phyloP scores from a whole-genome alignment of 129 eudicot species.

The Silybum marianum region DNA sequence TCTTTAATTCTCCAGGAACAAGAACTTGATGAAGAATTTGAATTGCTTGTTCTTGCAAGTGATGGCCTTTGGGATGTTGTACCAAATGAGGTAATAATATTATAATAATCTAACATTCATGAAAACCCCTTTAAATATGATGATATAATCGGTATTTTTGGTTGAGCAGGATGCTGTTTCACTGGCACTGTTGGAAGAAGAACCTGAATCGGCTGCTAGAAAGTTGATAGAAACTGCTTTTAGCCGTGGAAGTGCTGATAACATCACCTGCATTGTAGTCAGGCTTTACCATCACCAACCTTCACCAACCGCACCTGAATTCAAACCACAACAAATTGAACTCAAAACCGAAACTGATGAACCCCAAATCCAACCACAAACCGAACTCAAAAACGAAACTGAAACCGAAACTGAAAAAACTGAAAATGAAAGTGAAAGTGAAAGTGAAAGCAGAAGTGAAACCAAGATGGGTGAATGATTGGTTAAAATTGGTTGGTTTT shows the following conservation, averaged over 20 bases:
- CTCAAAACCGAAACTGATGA: background rate
- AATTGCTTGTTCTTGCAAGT: slow-evolving; percentile 85
- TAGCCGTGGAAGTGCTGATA: slow-evolving; percentile 84
- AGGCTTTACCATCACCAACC: slow-evolving; percentile 51
- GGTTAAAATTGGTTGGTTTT: slow-evolving; percentile 18
- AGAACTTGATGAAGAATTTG: slow-evolving; percentile 68
- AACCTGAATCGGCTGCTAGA: slow-evolving; percentile 72
- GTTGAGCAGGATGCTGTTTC: slow-evolving; percentile 74
- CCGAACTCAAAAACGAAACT: background rate
- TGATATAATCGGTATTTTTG: background rate
- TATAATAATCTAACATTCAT: background rate
- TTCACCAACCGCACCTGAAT: slow-evolving; percentile 23
- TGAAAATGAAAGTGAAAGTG: background rate
- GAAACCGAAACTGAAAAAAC: background rate
- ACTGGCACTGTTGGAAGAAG: slow-evolving; percentile 74
- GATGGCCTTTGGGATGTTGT: slow-evolving; percentile 95
- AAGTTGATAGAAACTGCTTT: slow-evolving; percentile 84
- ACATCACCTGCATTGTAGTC: slow-evolving; percentile 83
- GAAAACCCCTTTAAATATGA: too few relatives aligned
- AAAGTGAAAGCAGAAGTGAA: background rate
- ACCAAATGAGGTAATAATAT: slow-evolving; percentile 68
- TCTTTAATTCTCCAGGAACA: slow-evolving; percentile 52
- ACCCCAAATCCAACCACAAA: background rate
- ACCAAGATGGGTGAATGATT: slow-evolving; percentile 19
- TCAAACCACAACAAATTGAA: background rate